Base-by-base conservation (phyloP, 2,329 filamentous ascomycete species). In the Microcera coccophila region DNA sequence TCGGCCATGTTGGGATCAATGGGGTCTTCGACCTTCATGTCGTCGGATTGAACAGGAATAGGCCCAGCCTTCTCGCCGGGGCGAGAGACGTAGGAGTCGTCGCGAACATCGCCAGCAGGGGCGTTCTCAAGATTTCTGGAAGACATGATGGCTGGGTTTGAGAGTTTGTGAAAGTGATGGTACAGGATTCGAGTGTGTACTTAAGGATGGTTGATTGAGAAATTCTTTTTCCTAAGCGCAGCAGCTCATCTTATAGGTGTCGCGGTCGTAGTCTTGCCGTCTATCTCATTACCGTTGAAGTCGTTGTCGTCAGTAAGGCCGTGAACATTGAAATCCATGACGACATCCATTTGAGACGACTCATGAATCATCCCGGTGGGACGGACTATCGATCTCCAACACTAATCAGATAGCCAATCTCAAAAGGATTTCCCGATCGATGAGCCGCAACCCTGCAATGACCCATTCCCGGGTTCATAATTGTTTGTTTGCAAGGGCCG, bases 11-110 rank as follows among this genome's bases (percentile, higher is more conserved):
- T 41, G 2, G 41, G 50, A 11, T 64, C 57, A 20, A 66, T 58
- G 1, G 62, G 61, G 3, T 66, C 63, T 32, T 66, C 65, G 4
- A 69, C 42, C 8, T 47, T 45, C 17, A 55, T 59, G 5, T 52
- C 41, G 29, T 68, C 67, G 1, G 58, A 53, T 15, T 65, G 56
- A 3, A 69, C 65, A 3, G 62, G 57, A 15, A 68, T 37, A 8
- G 54, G 47, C 38, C 62, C 55, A 26, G 38, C 24, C 44, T 53
- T 53, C 40, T 61, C 48, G 17, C 63, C 62, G 22, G 58, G 37
- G 29, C 62, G 63, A 8, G 64, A 66, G 36, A 65, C 60, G 53
- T 69, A 65, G 10, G 41, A 44, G 17, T 44, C 22, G 20, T 44
- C 41, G 20, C 20, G 17, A 20, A 39, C 10, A 4, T 44, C 36